Conservation (phyloP, 192 early-diverging fungal genomes). For the Gigaspora rosea region DNA sequence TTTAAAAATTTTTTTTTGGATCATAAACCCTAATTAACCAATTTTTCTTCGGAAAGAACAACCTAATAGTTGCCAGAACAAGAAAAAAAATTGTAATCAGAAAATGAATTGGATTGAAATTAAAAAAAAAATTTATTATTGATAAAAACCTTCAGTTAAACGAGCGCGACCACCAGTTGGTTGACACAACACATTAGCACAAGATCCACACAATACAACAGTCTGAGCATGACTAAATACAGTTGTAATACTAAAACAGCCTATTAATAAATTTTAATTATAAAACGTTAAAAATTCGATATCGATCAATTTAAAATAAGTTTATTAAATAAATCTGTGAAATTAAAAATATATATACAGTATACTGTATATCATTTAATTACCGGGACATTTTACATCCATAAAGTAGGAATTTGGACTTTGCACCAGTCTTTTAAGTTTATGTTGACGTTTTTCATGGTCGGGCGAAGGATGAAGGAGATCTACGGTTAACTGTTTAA, state of each 20-base stretch:
- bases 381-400: slow-evolving; percentile 93
- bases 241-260: slow-evolving; percentile 96
- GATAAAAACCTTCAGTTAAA: slow-evolving; percentile 81
- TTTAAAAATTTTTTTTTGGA: too few species aligned
- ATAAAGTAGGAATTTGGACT: slow-evolving; percentile 98
- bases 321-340: neutral
- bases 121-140: neutral
- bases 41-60: slow-evolving; percentile 83
- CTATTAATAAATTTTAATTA: slow-evolving; percentile 37
- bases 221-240: slow-evolving; percentile 99
- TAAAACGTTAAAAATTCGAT: too few species aligned
- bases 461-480: slow-evolving; percentile 87
- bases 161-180: slow-evolving; percentile 98
- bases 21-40: slow-evolving; percentile 51
- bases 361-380: neutral
- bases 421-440: slow-evolving; percentile 96
- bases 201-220: slow-evolving; percentile 94
- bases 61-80: slow-evolving; percentile 33
- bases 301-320: neutral
- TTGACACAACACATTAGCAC: slow-evolving; percentile 97
- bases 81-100: neutral
- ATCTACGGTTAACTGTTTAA: slow-evolving; percentile 84
- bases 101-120: neutral
- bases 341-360: too few species aligned
- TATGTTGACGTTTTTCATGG: slow-evolving; percentile 84